Evolutionary conservation across 495 filamentous ascomycete genomes (phyloP), one percentile per base, ranked within the genome.

Genomic region (Aspergillus sparsus): DNA sequence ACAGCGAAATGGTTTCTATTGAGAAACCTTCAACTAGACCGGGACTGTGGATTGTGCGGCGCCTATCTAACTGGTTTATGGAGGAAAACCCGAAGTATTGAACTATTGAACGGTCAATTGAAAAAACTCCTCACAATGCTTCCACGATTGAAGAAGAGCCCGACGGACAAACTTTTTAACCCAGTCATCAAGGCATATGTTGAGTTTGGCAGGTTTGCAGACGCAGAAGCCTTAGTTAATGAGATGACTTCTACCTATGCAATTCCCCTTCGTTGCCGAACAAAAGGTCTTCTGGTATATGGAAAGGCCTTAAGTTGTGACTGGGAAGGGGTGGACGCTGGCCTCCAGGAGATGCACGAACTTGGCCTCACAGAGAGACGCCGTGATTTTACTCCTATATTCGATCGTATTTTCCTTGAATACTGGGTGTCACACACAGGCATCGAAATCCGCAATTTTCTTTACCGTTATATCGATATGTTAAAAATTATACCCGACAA

Each of bases 361-460:
- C 69, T 70, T 6, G 71, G 72, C 2, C 62, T 76, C 50, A 74
- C 74, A 6, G 45, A 44, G 1, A 62, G 69, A 39, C 63, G 66
- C 50, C 55, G 35, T 2, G 66, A 72, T 35, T 79, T 78, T 47
- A 46, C 61, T 2, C 58, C 60, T 6, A 62, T 71, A 12, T 79
- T 79, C 36, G 75, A 78, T 55, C 74, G 75, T 21, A 66, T 80
- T n/a, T 78, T 79, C 37, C 58, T 78, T 49, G 76, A 80, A 61
- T 80, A 71, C 51, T 80, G 74, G 65, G 67, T 71, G 6, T 65
- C 62, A 33, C 77, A 79, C 42, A 62, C 71, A 10, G 72, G 68
- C 3, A 12, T 44, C 12, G 60, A 74, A 34, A 76, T 74, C 18
- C 64, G 66, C 11, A 67, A 73, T 12, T 79, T 78, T 35, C 46